Evolutionary conservation across 768 basidiomycete species (phyloP).

Genomic region (Guyanaporus albipodus): DNA sequence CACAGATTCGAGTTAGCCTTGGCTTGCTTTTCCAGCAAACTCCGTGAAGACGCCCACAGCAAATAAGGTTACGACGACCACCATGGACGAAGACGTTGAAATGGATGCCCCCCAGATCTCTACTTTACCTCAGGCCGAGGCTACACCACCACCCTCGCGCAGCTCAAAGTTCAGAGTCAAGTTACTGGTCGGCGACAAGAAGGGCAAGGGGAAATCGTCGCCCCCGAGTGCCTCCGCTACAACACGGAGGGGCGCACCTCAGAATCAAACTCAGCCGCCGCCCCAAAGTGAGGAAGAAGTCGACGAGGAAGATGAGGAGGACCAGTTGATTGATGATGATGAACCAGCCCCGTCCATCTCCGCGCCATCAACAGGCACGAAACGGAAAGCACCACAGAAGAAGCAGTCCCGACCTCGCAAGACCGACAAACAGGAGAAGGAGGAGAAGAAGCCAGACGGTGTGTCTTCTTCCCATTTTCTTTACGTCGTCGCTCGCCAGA

Average conservation of each 20-base stretch:
- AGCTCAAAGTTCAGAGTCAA: conserved; percentile 47
- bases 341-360: conserved; percentile 30
- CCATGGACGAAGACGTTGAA: conserved; percentile 42
- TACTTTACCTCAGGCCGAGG: conserved; percentile 62
- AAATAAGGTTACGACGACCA: background rate
- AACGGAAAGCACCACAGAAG: conserved; percentile 45
- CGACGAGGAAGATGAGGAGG: conserved; percentile 67
- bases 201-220: conserved; percentile 34
- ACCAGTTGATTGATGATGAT: conserved; percentile 76
- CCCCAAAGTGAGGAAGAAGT: conserved; percentile 44
- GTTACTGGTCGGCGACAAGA: conserved; percentile 45
- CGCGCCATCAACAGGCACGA: conserved; percentile 37
- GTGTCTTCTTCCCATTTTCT: conserved; percentile 29
- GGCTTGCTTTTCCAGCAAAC: background rate
- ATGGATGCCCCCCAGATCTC: conserved; percentile 86
- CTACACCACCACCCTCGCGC: conserved; percentile 56
- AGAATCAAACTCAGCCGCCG: conserved; percentile 17
- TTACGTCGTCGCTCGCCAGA: conserved; percentile 13
- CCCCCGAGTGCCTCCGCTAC: conserved; percentile 25
- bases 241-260: conserved; percentile 22
- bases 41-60: background rate
- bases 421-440: conserved; percentile 43
- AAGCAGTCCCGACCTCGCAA: conserved; percentile 54
- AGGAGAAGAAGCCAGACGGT: conserved; percentile 47
- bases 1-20: background rate